Conservation (phyloP, 257 asterid genomes). For the Haberlea rhodopensis region DNA sequence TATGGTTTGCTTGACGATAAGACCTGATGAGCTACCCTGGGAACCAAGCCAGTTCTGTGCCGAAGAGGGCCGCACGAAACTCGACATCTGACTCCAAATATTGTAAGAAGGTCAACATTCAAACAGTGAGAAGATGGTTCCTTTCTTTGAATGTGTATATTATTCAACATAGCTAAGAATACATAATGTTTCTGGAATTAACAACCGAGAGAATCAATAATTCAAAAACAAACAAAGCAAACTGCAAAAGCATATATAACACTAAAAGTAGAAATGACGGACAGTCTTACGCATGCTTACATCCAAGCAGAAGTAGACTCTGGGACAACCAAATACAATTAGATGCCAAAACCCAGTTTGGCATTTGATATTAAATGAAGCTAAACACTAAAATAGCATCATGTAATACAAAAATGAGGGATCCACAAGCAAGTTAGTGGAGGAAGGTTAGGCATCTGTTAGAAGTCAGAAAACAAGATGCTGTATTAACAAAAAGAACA, state of each 20-base stretch:
- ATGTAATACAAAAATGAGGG: conserved; percentile 16
- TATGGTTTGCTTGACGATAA: conserved; percentile 77
- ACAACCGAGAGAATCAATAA: conserved; percentile 20
- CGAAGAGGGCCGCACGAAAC: conserved; percentile 71
- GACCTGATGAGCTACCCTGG: conserved; percentile 87
- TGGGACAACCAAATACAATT: conserved; percentile 16
- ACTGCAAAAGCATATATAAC: conserved; percentile 12
- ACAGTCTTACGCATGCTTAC: conserved; percentile 17
- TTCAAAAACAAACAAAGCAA: conserved; percentile 15
- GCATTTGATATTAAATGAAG: conserved; percentile 11
- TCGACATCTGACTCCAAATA: conserved; percentile 66
- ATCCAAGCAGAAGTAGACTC: conserved; percentile 19
- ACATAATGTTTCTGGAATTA: conserved; percentile 6
- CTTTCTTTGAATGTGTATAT: conserved; percentile 14
- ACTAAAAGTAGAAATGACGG: conserved; percentile 7
- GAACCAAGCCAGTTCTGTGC: conserved; percentile 87
- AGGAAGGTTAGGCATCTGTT: conserved; percentile 19
- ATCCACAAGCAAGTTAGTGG: conserved; percentile 19
- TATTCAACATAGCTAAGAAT: neutral
- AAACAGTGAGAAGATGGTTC: conserved; percentile 19
- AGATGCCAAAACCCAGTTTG: conserved; percentile 16
- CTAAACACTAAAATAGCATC: conserved; percentile 22
- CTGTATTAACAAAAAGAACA: conserved; percentile 17
- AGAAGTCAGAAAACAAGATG: conserved; percentile 26
- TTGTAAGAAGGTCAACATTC: conserved; percentile 31